phyloP scores from a whole-genome alignment of 345 rosid species.

The Dimocarpus longan region DNA sequence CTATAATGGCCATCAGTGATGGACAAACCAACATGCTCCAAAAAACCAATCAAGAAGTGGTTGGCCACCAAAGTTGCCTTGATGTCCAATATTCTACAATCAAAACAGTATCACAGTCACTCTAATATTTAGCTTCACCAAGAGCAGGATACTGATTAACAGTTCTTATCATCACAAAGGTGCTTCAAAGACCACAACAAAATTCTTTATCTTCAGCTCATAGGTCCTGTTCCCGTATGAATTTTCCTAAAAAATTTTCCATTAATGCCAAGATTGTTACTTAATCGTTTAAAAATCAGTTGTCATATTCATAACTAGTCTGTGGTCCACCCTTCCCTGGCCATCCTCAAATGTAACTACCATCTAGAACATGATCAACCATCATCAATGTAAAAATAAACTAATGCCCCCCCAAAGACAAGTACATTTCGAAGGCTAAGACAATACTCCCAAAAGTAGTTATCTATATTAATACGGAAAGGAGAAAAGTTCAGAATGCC shows the following conservation, averaged over 20 bases:
- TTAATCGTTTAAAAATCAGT: neutral
- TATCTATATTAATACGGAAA: constrained; percentile 10
- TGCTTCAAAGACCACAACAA: constrained; percentile 4
- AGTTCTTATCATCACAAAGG: neutral
- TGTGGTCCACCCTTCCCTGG: constrained; percentile 26
- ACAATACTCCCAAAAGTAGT: neutral
- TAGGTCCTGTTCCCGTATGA: constrained; percentile 3
- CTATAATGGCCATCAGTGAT: neutral
- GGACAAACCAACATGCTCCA: neutral
- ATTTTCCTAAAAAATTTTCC: constrained; percentile 1
- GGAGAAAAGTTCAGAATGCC: neutral
- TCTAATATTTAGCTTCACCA: neutral
- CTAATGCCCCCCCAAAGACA: constrained; percentile 12
- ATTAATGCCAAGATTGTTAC: neutral
- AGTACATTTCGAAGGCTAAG: constrained; percentile 12
- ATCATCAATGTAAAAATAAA: constrained; percentile 9
- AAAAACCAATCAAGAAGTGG: neutral
- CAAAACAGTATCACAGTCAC: constrained; percentile 1
- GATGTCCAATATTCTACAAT: neutral
- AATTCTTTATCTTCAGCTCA: neutral
- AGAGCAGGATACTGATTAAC: neutral
- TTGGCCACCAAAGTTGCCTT: neutral
- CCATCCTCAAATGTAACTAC: constrained; percentile 14
- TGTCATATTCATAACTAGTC: constrained; percentile 1
- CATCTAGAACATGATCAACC: constrained; percentile 9